A percentile compares a stretch with the other conserved stretches of the same genome.
Conservation (phyloP, 805 yeast species). For the Ogataea pini region DNA sequence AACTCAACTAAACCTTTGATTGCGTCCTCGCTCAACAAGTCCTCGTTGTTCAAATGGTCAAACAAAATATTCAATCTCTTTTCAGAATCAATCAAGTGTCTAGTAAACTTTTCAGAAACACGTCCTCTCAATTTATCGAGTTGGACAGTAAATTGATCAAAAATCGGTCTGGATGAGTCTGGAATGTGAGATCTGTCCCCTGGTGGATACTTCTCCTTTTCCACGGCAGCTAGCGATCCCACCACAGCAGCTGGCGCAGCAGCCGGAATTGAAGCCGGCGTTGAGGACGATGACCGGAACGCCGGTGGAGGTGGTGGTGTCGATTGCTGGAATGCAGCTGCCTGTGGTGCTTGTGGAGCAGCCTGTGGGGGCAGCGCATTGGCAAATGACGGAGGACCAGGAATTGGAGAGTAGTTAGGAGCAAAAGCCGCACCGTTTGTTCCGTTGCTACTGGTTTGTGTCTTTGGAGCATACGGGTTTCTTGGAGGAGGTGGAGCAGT, state of each 20-base stretch:
- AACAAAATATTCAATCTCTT: constrained; percentile 76
- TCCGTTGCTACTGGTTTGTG: constrained; percentile 22
- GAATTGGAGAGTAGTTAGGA: constrained; percentile 12
- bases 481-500: constrained; percentile 26
- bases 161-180: constrained; percentile 56
- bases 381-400: constrained; percentile 20
- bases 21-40: constrained; percentile 58
- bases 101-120: constrained; percentile 71
- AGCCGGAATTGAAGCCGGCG: constrained; percentile 22
- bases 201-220: constrained; percentile 41
- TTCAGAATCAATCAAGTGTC: constrained; percentile 78
- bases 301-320: constrained; percentile 28
- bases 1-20: constrained; percentile 54
- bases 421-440: constrained; percentile 8
- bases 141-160: constrained; percentile 52
- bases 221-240: constrained; percentile 4
- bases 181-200: constrained; percentile 75
- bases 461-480: constrained; percentile 39
- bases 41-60: constrained; percentile 75
- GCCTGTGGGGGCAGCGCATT: constrained; percentile 8
- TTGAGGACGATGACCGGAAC: constrained; percentile 16
- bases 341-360: constrained; percentile 11
- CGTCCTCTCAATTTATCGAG: constrained; percentile 65
- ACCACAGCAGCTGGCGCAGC: constrained; percentile 12
- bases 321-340: constrained; percentile 5